phyloP scores from a whole-genome alignment of 1,284 basidiomycete genomes.

The Fomes fomentarius region DNA sequence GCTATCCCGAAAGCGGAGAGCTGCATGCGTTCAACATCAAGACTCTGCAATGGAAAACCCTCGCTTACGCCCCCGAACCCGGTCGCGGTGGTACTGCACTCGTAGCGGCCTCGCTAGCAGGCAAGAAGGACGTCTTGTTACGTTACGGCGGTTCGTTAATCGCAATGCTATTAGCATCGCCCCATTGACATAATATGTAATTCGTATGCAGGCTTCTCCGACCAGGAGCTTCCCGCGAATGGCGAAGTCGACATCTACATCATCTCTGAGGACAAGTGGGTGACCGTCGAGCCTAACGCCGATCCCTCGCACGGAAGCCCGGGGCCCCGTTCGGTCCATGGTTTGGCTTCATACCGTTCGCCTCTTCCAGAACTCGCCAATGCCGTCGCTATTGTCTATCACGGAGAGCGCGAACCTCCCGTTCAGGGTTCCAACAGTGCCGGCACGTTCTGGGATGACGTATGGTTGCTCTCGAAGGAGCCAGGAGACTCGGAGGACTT shows the following conservation, averaged over 20 bases:
- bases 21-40: conserved; percentile 41
- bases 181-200: too few relatives aligned
- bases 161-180: neutral
- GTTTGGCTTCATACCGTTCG: conserved; percentile 27
- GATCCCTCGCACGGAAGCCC: conserved; percentile 28
- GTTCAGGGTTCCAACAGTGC: conserved; percentile 36
- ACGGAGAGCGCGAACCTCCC: conserved; percentile 38
- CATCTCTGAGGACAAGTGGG: conserved; percentile 28
- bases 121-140: conserved; percentile 23
- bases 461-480: conserved; percentile 31
- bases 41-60: conserved; percentile 34
- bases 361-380: conserved; percentile 9
- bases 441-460: conserved; percentile 38
- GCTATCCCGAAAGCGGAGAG: conserved; percentile 42
- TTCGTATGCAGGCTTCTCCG: conserved; percentile 33
- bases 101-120: conserved; percentile 26
- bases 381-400: conserved; percentile 33
- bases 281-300: conserved; percentile 23
- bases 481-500: conserved; percentile 8
- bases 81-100: conserved; percentile 41
- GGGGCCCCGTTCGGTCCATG: conserved; percentile 34
- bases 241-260: conserved; percentile 35
- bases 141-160: conserved; percentile 19
- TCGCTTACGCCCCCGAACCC: conserved; percentile 41
- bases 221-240: conserved; percentile 33